Base-by-base conservation (phyloP, 495 filamentous ascomycete species). In the Pyronema omphalodes region DNA sequence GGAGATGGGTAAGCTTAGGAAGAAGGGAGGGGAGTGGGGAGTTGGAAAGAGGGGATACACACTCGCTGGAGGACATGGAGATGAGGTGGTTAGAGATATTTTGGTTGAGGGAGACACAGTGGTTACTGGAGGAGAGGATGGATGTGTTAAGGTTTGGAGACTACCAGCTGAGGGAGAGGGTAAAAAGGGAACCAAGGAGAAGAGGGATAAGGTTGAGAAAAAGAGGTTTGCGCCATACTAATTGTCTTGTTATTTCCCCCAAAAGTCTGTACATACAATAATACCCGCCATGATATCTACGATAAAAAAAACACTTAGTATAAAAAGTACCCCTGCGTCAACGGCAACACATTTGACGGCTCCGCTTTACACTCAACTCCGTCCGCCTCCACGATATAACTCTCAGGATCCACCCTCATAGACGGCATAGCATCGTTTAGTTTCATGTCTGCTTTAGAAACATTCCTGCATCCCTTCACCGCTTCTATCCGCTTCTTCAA, bases 381-480 rank as follows among this genome's bases (percentile, higher is more conserved):
- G 67, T 98, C 88, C 7, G 91, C 91, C 71, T 91, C 81, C 40
- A 98, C 91, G 58, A 76, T 71, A 68, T 94, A 98, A 60, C 75
- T 78, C 71, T 96, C 91, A 8, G 91, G 86, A 62, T 98, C 88
- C 40, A 98, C 91, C 66, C 74, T 81, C 87, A 96, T 96, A 70
- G 74, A 80, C 14, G 91, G 91, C 81, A 81, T 88, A 15, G 69
- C 67, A 61, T 88, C 81, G 68, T 98, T 98, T 68, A 76, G 86
- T 68, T 88, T 91, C 89, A 98, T 95, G 64, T 96, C 85, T 62
- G 71, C 75, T 75, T 98, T 98, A 14, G 83, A 72, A 50, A 96
- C 76, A 15, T 69, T 76, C 56, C 91, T 76, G 65, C 89, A 95
- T 48, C 79, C 77, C 59, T 76, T 79, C 29, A 96, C 85, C 7